Conservation (phyloP, 495 filamentous ascomycete genomes). For the Aspergillus nanangensis region DNA sequence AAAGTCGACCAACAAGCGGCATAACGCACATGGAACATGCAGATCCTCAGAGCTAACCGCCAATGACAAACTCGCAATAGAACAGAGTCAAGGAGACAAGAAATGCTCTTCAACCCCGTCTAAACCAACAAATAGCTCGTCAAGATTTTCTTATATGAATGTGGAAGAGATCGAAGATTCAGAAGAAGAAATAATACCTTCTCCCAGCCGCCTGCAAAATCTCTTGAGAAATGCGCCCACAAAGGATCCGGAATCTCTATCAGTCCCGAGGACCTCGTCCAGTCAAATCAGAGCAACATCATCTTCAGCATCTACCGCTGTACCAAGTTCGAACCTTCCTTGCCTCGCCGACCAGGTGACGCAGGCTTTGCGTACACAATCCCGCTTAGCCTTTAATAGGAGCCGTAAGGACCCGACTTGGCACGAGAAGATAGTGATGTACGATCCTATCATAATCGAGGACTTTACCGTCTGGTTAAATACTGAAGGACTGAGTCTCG, state of each 20-base stretch:
- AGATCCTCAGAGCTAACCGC: too few relatives aligned
- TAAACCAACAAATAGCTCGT: neutral
- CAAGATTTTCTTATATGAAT: slow-evolving; percentile 21
- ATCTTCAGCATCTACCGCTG: too few relatives aligned
- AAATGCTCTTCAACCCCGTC: too few relatives aligned
- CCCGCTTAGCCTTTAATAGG: slow-evolving; percentile 28
- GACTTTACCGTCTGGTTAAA: slow-evolving; percentile 85
- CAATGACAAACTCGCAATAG: too few relatives aligned
- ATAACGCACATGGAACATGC: too few relatives aligned
- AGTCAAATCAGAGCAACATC: slow-evolving; percentile 6
- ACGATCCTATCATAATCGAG: slow-evolving; percentile 86
- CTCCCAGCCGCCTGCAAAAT: slow-evolving; percentile 29
- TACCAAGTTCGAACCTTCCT: too few relatives aligned
- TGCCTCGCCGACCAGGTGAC: slow-evolving; percentile 61
- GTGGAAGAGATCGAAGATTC: slow-evolving; percentile 66
- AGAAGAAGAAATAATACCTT: slow-evolving; percentile 41
- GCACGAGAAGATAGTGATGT: slow-evolving; percentile 90
- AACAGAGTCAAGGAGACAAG: neutral
- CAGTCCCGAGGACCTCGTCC: slow-evolving; percentile 4
- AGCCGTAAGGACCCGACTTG: slow-evolving; percentile 50
- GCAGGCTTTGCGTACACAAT: slow-evolving; percentile 53
- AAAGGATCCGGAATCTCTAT: slow-evolving; percentile 1
- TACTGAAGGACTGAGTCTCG: slow-evolving; percentile 55
- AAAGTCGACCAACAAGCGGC: too few relatives aligned
- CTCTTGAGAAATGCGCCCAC: slow-evolving; percentile 10